These are phyloP conservation scores for Suillus sp. DNA, from an alignment of 768 basidiomycete genomes.

Conservation along the genomic window DNA sequence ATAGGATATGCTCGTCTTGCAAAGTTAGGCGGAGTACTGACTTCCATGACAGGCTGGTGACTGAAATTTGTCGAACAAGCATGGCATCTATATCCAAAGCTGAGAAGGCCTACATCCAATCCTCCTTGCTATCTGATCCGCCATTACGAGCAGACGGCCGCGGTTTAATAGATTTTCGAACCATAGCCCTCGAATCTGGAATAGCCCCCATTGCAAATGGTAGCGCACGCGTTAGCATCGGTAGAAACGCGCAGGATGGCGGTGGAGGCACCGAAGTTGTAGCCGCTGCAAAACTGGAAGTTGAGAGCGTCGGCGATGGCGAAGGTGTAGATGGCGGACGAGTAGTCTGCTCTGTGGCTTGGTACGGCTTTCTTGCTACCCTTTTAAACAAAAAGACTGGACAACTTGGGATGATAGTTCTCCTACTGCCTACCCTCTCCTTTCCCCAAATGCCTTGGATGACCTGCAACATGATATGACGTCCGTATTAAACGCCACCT, in stretches of 20 bases:
- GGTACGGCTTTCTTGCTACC: slow-evolving; percentile 53
- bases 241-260: slow-evolving; percentile 53
- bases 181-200: slow-evolving; percentile 74
- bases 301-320: slow-evolving; percentile 52
- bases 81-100: slow-evolving; percentile 62
- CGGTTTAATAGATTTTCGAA: slow-evolving; percentile 61
- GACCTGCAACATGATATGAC: slow-evolving; percentile 78
- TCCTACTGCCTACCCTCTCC: slow-evolving; percentile 75
- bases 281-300: slow-evolving; percentile 79
- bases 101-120: slow-evolving; percentile 74
- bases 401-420: slow-evolving; percentile 55
- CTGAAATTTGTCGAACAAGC: background rate
- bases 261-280: slow-evolving; percentile 80
- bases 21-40: background rate
- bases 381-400: slow-evolving; percentile 9
- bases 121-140: slow-evolving; percentile 57
- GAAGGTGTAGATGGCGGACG: slow-evolving; percentile 59
- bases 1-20: background rate
- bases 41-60: slow-evolving; percentile 2
- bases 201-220: slow-evolving; percentile 83
- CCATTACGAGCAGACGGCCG: slow-evolving; percentile 83
- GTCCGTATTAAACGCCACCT: slow-evolving; percentile 58
- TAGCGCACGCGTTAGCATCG: slow-evolving; percentile 76
- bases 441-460: slow-evolving; percentile 64
- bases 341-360: slow-evolving; percentile 70